Percentiles rank a stretch among this genome's conserved stretches.
Conservation (phyloP, 1,284 basidiomycete species). For the Thecaphora frezii region DNA sequence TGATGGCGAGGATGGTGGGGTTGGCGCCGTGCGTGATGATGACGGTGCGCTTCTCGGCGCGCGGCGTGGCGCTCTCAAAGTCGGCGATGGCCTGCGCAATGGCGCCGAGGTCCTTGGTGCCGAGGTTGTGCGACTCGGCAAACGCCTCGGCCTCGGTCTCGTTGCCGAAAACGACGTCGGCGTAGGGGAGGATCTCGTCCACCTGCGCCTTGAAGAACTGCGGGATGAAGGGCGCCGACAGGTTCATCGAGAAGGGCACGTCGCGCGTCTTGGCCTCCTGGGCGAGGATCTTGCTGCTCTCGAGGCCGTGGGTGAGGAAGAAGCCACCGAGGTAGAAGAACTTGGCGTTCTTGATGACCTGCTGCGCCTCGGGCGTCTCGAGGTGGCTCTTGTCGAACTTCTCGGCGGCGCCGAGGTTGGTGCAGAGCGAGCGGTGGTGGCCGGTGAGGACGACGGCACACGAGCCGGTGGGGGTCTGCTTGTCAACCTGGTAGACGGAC, state of each 20-base stretch:
- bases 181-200: conserved; percentile 52
- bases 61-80: conserved; percentile 24
- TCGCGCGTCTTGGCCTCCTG: conserved; percentile 75
- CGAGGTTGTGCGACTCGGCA: conserved; percentile 66
- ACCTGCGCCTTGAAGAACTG: conserved; percentile 79
- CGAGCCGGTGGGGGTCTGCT: conserved; percentile 87
- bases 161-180: conserved; percentile 67
- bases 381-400: conserved; percentile 82
- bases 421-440: conserved; percentile 90
- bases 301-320: conserved; percentile 91
- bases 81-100: conserved; percentile 57
- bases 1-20: conserved; percentile 76
- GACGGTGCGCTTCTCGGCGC: conserved; percentile 72
- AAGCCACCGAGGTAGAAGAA: conserved; percentile 94
- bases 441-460: conserved; percentile 95
- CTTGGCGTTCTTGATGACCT: conserved; percentile 77
- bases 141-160: conserved; percentile 90
- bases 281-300: conserved; percentile 74
- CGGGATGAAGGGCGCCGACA: conserved; percentile 95
- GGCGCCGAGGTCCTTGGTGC: conserved; percentile 45
- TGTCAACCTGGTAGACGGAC: conserved; percentile 84
- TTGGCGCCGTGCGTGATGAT: conserved; percentile 89
- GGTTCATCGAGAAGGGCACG: conserved; percentile 74
- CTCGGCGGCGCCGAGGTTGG: conserved; percentile 85
- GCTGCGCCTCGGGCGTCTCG: conserved; percentile 73